Evolutionary conservation across 2,329 filamentous ascomycete genomes (phyloP).

Genomic region (Aureobasidium lini): DNA sequence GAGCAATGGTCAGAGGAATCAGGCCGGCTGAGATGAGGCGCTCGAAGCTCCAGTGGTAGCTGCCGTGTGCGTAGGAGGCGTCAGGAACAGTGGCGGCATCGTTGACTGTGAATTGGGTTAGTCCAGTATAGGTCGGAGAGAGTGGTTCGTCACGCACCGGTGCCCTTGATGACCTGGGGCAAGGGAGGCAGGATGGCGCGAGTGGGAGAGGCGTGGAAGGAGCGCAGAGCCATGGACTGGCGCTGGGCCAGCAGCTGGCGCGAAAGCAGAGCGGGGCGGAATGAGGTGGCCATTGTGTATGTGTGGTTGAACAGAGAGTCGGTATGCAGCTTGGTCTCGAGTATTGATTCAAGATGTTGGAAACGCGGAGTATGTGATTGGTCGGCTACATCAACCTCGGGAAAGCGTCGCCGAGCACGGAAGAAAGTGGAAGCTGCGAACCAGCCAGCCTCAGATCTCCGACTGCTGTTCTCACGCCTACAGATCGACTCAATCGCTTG

Average conservation of each 20-base stretch:
- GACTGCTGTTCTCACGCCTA: not conserved
- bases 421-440: slow-evolving; percentile 1
- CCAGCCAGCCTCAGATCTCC: not conserved
- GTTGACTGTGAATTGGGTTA: slow-evolving; percentile 57
- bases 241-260: slow-evolving; percentile 29
- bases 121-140: not conserved
- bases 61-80: slow-evolving; percentile 72
- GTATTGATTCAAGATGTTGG: not conserved
- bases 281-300: slow-evolving; percentile 44
- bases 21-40: slow-evolving; percentile 69
- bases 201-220: slow-evolving; percentile 79
- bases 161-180: slow-evolving; percentile 71
- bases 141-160: slow-evolving; percentile 44
- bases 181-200: slow-evolving; percentile 72
- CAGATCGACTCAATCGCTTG: not conserved
- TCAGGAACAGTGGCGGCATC: slow-evolving; percentile 71
- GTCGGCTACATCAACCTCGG: not conserved
- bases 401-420: not conserved
- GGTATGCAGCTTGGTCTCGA: not conserved
- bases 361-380: not conserved
- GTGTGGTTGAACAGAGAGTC: not conserved
- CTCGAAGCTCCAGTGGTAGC: slow-evolving; percentile 98
- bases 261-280: slow-evolving; percentile 29
- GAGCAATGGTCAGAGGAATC: slow-evolving; percentile 78
- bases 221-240: slow-evolving; percentile 36